Evolutionary conservation across 108 stramenopile genomes (phyloP), one percentile per base, ranked within the genome.

Genomic region (Thalassiosira profunda): DNA sequence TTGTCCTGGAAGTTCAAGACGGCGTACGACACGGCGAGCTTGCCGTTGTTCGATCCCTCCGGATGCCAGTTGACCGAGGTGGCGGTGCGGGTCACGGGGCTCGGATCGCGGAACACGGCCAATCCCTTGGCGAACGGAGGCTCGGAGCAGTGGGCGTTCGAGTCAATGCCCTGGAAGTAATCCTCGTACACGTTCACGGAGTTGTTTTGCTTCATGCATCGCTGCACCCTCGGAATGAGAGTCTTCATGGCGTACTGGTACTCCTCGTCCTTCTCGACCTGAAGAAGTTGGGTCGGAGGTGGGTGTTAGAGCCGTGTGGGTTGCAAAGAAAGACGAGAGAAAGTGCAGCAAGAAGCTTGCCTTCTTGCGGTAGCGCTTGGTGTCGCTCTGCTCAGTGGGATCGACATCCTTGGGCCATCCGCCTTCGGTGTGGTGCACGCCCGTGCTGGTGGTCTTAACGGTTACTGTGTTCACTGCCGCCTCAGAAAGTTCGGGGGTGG

Each of bases 361-460:
- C 47, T 93, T 93, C 78, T 96, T 96, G 18, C 91, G 82, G 57
- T 75, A 90, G 12, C 92, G 74, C 23, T 55, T 57, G 41, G 89
- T 86, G 44, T 90, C 87, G 15, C 79, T 85, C 66, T 89, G 90
- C 81, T 96, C 95, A 23, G 90, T 85, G 42, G 67, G 56, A 55
- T 96, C 95, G 8, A 96, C 93, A 46, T 96, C 93, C 61, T 94
- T 93, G 10, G 95, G 95, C 93, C 93, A 96, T 35, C 95, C 95
- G 34, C 95, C 95, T 71, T 96, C 95, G 12, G 56, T 70, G 73
- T 93, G 92, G 23, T 84, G 80, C 85, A 93, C 90, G 47, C 81
- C 73, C 14, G 88, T 80, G 48, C 51, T 83, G 46, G 84, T 91
- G 15, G 62, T 80, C n/a, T 90, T 84, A 8, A 89, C 70, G 3